Evolutionary conservation across 805 yeast species (phyloP).

Genomic region (Pachysolen tannophilus): DNA sequence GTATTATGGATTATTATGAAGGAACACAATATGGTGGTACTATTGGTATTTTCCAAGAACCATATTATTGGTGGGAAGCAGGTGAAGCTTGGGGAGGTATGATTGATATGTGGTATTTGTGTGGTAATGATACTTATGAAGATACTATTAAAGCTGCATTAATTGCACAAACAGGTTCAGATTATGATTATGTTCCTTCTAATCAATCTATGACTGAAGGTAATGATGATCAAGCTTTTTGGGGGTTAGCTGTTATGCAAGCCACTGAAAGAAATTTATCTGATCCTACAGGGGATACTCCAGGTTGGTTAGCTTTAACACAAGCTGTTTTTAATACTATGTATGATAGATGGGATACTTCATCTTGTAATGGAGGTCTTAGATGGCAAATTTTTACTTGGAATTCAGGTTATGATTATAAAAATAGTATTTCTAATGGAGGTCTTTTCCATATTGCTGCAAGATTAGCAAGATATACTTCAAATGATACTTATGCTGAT

Average conservation of each 20-base stretch:
- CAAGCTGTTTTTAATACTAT: conserved; percentile 53
- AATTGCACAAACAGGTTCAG: conserved; percentile 32
- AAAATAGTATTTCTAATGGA: conserved; percentile 59
- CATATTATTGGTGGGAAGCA: conserved; percentile 48
- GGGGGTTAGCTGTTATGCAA: conserved; percentile 57
- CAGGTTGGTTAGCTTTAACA: conserved; percentile 46
- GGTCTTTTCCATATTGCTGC: conserved; percentile 57
- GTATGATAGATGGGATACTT: conserved; percentile 50
- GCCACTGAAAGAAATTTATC: conserved; percentile 55
- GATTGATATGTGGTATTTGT: conserved; percentile 30
- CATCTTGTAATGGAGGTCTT: conserved; percentile 52
- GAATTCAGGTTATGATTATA: conserved; percentile 55
- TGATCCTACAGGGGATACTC: conserved; percentile 31
- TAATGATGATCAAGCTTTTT: conserved; percentile 66
- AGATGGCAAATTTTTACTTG: conserved; percentile 64
- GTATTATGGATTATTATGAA: conserved; percentile 37
- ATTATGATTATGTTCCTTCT: conserved; percentile 49
- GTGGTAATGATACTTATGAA: conserved; percentile 27
- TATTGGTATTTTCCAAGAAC: conserved; percentile 35
- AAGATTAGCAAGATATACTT: conserved; percentile 51
- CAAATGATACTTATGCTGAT: conserved; percentile 40
- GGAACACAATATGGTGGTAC: conserved; percentile 35
- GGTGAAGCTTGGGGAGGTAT: conserved; percentile 44
- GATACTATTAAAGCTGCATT: conserved; percentile 27
- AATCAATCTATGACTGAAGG: conserved; percentile 65